Evolutionary conservation across 2,329 filamentous ascomycete genomes (phyloP).

Genomic region (Talaromyces islandicus): DNA sequence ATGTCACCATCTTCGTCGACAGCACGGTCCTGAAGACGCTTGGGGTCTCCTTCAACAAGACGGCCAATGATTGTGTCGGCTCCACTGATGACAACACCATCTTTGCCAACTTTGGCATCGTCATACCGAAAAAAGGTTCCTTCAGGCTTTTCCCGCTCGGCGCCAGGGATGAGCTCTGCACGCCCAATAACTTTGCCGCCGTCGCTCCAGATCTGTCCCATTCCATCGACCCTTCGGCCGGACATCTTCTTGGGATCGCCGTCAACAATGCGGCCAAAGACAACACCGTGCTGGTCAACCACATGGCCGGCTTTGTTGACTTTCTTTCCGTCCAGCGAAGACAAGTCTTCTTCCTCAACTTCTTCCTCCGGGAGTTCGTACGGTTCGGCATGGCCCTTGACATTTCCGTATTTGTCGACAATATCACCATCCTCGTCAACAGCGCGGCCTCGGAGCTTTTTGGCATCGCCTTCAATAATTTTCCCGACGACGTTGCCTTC

Average conservation of each 20-base stretch:
- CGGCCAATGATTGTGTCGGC: constrained; percentile 53
- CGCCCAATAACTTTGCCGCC: constrained; percentile 56
- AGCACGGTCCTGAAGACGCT: constrained; percentile 57
- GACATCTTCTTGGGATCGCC: constrained; percentile 52
- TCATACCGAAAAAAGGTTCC: constrained; percentile 58
- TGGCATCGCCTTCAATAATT: constrained; percentile 64
- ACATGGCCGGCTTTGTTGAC: constrained; percentile 61
- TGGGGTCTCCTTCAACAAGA: constrained; percentile 58
- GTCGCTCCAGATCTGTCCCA: constrained; percentile 61
- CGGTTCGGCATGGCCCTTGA: constrained; percentile 55
- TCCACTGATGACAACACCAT: constrained; percentile 49
- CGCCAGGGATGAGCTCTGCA: constrained; percentile 52
- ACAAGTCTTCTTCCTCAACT: constrained; percentile 47
- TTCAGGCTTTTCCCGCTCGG: constrained; percentile 43
- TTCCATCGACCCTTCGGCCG: constrained; percentile 56
- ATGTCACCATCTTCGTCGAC: constrained; percentile 67
- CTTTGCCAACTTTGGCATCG: constrained; percentile 50
- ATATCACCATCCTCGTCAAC: constrained; percentile 82
- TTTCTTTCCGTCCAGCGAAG: constrained; percentile 54
- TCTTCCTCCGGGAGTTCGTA: constrained; percentile 46
- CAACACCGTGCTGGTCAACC: constrained; percentile 53
- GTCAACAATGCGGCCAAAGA: constrained; percentile 53
- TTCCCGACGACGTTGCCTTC: constrained; percentile 71
- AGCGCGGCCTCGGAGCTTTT: constrained; percentile 63
- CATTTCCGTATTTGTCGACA: constrained; percentile 65